Conservation (phyloP, 495 filamentous ascomycete species). For the Lasiosphaeris hirsuta region DNA sequence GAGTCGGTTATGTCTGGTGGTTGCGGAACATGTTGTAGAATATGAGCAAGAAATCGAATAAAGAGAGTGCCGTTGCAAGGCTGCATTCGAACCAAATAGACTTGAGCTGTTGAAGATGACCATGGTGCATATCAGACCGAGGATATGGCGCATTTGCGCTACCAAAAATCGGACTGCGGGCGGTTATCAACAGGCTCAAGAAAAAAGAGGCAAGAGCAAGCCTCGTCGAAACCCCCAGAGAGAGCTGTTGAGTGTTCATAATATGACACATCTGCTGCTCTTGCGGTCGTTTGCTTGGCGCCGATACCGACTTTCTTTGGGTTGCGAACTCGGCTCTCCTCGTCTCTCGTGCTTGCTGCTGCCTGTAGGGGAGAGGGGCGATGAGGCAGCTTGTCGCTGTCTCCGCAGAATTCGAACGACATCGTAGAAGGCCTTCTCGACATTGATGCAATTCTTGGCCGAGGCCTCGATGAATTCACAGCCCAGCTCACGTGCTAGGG, state of each 20-base stretch:
- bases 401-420: slow-evolving; percentile 85
- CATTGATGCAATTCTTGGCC: slow-evolving; percentile 99
- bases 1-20: slow-evolving; percentile 24
- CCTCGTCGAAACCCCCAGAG: not conserved
- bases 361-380: slow-evolving; percentile 35
- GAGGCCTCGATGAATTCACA: slow-evolving; percentile 98
- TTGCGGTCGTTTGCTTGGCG: slow-evolving; percentile 24
- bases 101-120: too few species aligned
- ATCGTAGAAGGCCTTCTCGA: slow-evolving; percentile 98
- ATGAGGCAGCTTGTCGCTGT: slow-evolving; percentile 61
- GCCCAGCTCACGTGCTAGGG: slow-evolving; percentile 83
- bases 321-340: slow-evolving; percentile 15
- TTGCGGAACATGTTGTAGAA: slow-evolving; percentile 15
- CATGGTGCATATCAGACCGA: too few species aligned
- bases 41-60: slow-evolving; percentile 24
- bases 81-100: not conserved
- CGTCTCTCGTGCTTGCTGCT: slow-evolving; percentile 30
- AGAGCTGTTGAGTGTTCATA: slow-evolving; percentile 25
- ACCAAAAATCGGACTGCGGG: too few species aligned
- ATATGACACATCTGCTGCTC: slow-evolving; percentile 31
- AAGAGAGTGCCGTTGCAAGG: slow-evolving; percentile 5
- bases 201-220: not conserved
- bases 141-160: too few species aligned
- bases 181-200: slow-evolving; percentile 5
- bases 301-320: slow-evolving; percentile 26